phyloP scores from a whole-genome alignment of 495 filamentous ascomycete species.

The Aspergillus olivimuriae region DNA sequence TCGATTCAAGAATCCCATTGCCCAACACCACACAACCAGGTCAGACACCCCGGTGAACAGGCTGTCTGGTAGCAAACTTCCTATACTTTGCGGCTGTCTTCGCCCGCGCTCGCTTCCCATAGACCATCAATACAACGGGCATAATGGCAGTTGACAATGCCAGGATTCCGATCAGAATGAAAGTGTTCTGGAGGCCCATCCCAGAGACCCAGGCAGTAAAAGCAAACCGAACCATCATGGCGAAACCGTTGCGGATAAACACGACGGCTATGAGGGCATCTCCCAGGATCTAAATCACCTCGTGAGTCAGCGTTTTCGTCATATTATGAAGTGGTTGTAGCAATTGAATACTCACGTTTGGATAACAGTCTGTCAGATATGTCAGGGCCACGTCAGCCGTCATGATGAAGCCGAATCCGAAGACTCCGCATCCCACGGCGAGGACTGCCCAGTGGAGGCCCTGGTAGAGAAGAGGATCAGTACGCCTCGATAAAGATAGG shows the following conservation, averaged over 20 bases:
- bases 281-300: constrained; percentile 11
- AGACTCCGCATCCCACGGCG: constrained; percentile 21
- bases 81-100: constrained; percentile 8
- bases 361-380: constrained; percentile 26
- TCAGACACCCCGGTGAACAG: not conserved
- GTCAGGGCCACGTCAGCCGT: constrained; percentile 20
- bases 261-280: constrained; percentile 15
- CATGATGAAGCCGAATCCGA: constrained; percentile 20
- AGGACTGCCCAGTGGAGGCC: constrained; percentile 23
- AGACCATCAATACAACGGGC: constrained; percentile 9
- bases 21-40: no score
- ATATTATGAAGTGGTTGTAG: not conserved
- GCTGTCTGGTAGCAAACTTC: constrained; percentile 6
- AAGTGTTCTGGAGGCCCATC: constrained; percentile 16
- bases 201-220: constrained; percentile 10
- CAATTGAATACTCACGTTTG: constrained; percentile 11
- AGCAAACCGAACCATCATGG: constrained; percentile 11
- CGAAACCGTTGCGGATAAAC: constrained; percentile 14
- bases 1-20: no score
- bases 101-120: constrained; percentile 10
- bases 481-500: no score
- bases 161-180: constrained; percentile 12
- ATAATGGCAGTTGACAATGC: constrained; percentile 7
- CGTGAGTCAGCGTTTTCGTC: not conserved
- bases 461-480: no score